Conservation (phyloP, 139 green algal species). For the Coelastrella sp. region DNA sequence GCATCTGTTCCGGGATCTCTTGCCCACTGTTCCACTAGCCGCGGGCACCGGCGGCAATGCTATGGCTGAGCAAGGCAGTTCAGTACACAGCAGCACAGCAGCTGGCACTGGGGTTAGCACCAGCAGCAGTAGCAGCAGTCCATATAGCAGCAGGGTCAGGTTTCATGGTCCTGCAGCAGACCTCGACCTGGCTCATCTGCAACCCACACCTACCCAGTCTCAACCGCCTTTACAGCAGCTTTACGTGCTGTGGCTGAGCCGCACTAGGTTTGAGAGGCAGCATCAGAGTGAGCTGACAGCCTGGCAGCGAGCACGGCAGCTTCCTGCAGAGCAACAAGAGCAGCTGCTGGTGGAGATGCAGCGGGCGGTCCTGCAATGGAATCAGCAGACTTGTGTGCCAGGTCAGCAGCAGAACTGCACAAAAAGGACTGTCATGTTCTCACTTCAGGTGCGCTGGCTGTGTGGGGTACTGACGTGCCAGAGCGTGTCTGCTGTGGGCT, state of each 20-base stretch:
- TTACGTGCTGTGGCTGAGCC: constrained; percentile 44
- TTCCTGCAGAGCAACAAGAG: constrained; percentile 3
- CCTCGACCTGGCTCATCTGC: background rate
- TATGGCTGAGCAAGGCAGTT: background rate
- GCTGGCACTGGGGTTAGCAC: background rate
- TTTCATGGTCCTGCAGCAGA: background rate
- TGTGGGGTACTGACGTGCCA: background rate
- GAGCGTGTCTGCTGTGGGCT: no score
- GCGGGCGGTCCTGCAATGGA: constrained; percentile 41
- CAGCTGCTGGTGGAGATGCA: constrained; percentile 33
- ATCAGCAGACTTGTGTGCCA: constrained; percentile 19
- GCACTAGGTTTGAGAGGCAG: constrained; percentile 31
- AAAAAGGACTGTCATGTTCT: background rate
- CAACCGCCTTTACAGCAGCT: constrained; percentile 14
- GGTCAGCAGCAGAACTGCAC: background rate
- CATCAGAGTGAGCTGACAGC: background rate
- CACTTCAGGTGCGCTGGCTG: background rate
- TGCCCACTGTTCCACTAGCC: background rate
- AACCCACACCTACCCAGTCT: background rate
- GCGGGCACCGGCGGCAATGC: background rate
- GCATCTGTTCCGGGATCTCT: constrained; percentile 46
- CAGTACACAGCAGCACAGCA: background rate
- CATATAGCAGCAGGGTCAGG: background rate
- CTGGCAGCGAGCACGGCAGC: constrained; percentile 34
- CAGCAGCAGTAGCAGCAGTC: background rate